phyloP scores from a whole-genome alignment of 192 early-diverging fungal genomes.

The Lunasporangiospora selenospora region DNA sequence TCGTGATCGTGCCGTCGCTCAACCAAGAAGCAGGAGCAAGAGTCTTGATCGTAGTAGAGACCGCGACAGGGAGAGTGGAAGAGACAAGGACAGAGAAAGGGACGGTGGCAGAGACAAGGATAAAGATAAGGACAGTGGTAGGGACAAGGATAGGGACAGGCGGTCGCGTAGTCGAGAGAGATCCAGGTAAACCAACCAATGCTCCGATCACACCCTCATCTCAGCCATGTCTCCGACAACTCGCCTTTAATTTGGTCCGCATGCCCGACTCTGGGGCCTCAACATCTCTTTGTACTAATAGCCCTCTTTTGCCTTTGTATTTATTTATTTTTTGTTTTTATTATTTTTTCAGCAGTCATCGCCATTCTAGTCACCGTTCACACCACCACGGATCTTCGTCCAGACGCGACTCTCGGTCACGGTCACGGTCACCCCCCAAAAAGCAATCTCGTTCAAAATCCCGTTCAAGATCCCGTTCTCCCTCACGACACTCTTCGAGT shows the following conservation, averaged over 20 bases:
- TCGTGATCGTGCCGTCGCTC: no score
- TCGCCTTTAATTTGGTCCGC: background rate
- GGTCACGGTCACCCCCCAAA: slow-evolving; percentile 2
- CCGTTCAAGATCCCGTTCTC: slow-evolving; percentile 6
- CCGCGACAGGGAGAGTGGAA: slow-evolving; percentile 6
- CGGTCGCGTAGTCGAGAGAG: background rate
- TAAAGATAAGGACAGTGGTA: no score
- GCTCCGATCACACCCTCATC: background rate
- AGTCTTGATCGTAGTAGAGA: slow-evolving; percentile 11
- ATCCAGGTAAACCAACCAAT: background rate
- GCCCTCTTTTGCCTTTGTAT: no score
- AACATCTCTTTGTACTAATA: background rate
- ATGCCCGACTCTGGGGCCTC: background rate
- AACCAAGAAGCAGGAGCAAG: background rate
- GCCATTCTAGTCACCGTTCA: background rate
- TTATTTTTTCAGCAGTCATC: background rate
- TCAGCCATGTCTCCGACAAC: background rate
- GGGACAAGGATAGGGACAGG: background rate
- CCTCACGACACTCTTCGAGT: slow-evolving; percentile 17
- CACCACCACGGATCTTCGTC: slow-evolving; percentile 8
- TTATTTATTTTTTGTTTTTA: background rate
- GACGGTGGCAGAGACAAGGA: no score
- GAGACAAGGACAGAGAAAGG: background rate
- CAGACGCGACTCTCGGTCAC: background rate
- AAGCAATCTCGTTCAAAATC: slow-evolving; percentile 21